Evolutionary conservation across 2,329 filamentous ascomycete species (phyloP), one percentile per base, ranked within the genome.

Genomic region (Tolypocladium guangdongense): DNA sequence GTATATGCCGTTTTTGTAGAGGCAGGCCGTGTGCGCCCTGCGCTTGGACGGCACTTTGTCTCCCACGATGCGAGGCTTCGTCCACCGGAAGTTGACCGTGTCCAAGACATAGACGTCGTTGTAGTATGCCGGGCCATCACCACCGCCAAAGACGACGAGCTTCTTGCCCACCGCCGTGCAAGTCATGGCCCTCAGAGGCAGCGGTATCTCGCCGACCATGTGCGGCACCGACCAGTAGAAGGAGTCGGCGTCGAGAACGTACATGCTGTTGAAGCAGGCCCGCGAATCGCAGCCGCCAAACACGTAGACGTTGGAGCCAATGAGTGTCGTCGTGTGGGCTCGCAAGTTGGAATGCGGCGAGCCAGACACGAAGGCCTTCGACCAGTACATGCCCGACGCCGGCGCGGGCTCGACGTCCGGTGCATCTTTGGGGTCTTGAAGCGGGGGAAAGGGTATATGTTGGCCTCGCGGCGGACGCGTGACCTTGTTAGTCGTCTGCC

Each of bases 381-480:
- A 85, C 83, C 84, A 87, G 70, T 87, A 87, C 83, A 87, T 87
- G 61, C 83, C 84, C 49, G 81, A 84, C 20, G 84, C 79, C 30
- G 84, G 84, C 18, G 84, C 82, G 3, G 78, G 73, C 11, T 77
- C 73, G 20, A 87, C 82, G 54, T 85, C 78, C 7, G 81, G 77
- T 1, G 79, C 79, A 30, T 76, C 77, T 47, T 71, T 71, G 12
- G 78, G 74, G 59, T 82, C 76, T 37, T 76, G 77, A 5, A 84
- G 71, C n/a, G 78, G 71, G 36, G 82, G 82, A 49, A 80, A 82
- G 2, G 74, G 65, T 8, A 71, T 71, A 59, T 80, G 72, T 50
- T 73, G 66, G 22, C 72, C 70, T 35, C 68, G 66, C 7, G 66
- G 61, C 20, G 66, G 63, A 51, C 60, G 66, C 51, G 59, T 60